These are phyloP conservation scores for Ophiosphaerella herpotricha DNA, from an alignment of 2,329 filamentous ascomycete species.

Conservation along the genomic window DNA sequence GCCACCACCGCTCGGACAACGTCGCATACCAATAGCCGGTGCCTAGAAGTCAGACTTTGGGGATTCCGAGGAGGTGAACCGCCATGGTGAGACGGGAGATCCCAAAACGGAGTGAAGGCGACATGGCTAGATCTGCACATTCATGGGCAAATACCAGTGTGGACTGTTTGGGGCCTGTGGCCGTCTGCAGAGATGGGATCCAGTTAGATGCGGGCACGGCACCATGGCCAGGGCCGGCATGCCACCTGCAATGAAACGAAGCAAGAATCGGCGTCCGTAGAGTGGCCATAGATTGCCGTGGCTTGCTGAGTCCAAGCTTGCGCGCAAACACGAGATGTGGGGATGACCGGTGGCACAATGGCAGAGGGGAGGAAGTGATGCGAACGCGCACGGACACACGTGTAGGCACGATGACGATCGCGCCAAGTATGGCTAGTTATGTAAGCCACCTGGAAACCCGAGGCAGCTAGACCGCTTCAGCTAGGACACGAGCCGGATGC, in stretches of 20 bases:
- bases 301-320: constrained; percentile 8
- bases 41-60: constrained; percentile 21
- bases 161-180: background rate
- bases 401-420: background rate
- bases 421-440: background rate
- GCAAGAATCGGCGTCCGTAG: constrained; percentile 1
- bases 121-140: background rate
- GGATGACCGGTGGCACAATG: constrained; percentile 3
- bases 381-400: background rate
- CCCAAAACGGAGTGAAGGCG: constrained; percentile 1
- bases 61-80: constrained; percentile 11
- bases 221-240: constrained; percentile 2
- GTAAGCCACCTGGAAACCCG: background rate
- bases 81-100: constrained; percentile 8
- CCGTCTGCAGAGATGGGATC: background rate
- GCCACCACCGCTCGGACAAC: constrained; percentile 12
- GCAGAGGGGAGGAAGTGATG: background rate
- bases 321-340: constrained; percentile 8
- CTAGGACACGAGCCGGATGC: background rate
- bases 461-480: background rate
- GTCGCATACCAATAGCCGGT: constrained; percentile 14
- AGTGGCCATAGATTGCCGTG: constrained; percentile 19
- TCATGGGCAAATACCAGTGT: constrained; percentile 1
- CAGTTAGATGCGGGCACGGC: constrained; percentile 3
- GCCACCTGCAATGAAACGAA: background rate